Conservation (phyloP, 768 basidiomycete species). For the Cyathus striatus region DNA sequence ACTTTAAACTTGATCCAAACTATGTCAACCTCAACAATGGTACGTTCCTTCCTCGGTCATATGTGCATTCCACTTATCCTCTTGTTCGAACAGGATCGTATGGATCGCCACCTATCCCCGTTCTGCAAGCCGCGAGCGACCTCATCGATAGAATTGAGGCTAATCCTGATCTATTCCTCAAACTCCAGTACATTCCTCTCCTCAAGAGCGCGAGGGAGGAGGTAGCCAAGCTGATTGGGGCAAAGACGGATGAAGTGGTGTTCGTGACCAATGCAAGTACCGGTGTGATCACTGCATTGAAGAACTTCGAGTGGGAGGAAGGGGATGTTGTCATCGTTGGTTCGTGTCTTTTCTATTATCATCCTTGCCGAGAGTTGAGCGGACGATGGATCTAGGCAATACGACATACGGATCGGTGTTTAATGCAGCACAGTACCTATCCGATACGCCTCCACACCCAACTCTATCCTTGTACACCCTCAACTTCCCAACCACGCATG, state of each 20-base stretch:
- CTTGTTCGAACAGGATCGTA: conserved; percentile 55
- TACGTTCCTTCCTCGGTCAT: conserved; percentile 22
- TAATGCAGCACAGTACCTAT: conserved; percentile 45
- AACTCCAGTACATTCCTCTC: conserved; percentile 25
- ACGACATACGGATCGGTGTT: conserved; percentile 49
- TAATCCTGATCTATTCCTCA: conserved; percentile 54
- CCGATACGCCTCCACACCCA: conserved; percentile 53
- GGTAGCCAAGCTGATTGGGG: conserved; percentile 48
- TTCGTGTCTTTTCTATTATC: conserved; percentile 33
- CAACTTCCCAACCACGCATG: conserved; percentile 52
- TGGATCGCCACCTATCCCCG: conserved; percentile 51
- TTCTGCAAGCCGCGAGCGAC: conserved; percentile 38
- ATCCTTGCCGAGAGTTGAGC: too few relatives aligned
- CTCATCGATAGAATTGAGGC: conserved; percentile 40
- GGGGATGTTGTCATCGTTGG: conserved; percentile 64
- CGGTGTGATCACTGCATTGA: conserved; percentile 61
- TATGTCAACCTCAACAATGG: conserved; percentile 69
- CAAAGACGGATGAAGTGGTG: conserved; percentile 50
- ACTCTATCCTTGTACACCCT: conserved; percentile 41
- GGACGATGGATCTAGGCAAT: conserved; percentile 20
- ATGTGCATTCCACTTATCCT: too few relatives aligned
- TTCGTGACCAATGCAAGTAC: conserved; percentile 58
- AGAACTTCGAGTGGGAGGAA: conserved; percentile 62
- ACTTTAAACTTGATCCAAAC: conserved; percentile 50
- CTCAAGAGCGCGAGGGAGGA: conserved; percentile 35